phyloP scores from a whole-genome alignment of 2,329 filamentous ascomycete genomes.

The Trichoderma brevicompactum region DNA sequence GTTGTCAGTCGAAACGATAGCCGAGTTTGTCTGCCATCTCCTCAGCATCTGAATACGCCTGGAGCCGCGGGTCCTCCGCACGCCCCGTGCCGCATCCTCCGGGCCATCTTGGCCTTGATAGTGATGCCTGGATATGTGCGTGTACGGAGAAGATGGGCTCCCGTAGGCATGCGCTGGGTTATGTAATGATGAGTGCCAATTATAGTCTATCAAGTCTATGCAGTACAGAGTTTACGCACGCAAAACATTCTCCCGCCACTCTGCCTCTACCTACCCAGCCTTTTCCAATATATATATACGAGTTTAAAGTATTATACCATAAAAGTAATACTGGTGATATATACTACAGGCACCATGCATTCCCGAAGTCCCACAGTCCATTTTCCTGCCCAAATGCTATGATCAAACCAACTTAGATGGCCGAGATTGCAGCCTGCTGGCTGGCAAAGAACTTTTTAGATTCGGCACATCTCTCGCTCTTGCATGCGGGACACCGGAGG shows the following conservation, averaged over 20 bases:
- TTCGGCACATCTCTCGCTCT: constrained; percentile 83
- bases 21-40: constrained; percentile 2
- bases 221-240: background rate
- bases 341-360: constrained; percentile 1
- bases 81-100: background rate
- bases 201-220: constrained; percentile 17
- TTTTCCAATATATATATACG: background rate
- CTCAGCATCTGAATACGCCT: background rate
- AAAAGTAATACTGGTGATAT: background rate
- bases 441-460: constrained; percentile 69
- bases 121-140: background rate
- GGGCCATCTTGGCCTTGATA: background rate
- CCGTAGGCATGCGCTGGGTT: background rate
- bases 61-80: background rate
- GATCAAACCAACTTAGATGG: background rate
- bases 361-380: background rate
- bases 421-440: constrained; percentile 38
- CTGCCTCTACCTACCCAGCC: background rate
- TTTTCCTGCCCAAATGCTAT: background rate
- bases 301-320: background rate
- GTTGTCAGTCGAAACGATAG: constrained; percentile 1
- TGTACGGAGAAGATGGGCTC: too few relatives aligned
- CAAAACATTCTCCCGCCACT: background rate
- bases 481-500: constrained; percentile 90
- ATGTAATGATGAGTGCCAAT: constrained; percentile 5